Conservation (phyloP, 2,329 filamentous ascomycete species). For the Colletotrichum zoysiae region DNA sequence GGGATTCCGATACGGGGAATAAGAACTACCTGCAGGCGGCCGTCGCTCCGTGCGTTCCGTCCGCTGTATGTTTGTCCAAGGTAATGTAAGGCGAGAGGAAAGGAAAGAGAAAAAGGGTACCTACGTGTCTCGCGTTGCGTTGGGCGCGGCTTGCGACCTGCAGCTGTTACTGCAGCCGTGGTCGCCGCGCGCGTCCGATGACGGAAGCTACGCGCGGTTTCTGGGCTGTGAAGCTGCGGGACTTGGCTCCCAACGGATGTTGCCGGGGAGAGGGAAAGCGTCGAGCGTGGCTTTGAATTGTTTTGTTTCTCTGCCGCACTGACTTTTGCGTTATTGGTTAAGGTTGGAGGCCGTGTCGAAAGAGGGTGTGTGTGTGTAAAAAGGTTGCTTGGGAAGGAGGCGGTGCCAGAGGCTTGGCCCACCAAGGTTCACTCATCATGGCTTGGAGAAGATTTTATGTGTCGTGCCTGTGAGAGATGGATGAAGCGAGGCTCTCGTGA, state of each 20-base stretch:
- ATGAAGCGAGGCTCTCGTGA: neutral
- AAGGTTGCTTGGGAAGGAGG: neutral
- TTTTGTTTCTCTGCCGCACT: neutral
- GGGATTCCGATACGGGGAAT: neutral
- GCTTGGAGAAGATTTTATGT: neutral
- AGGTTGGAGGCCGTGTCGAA: neutral
- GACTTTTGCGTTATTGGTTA: neutral
- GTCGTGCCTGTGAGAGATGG: neutral
- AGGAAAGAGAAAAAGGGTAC: no score
- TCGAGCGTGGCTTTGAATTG: neutral
- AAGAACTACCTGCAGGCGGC: neutral
- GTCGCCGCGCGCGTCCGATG: constrained; percentile 2
- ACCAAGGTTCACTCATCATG: neutral
- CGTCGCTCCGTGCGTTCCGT: neutral
- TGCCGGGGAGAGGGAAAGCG: neutral
- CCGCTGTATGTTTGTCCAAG: neutral
- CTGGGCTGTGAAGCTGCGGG: neutral
- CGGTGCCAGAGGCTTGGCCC: neutral
- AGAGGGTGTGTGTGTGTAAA: neutral
- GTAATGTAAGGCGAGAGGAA: neutral
- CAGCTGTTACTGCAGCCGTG: constrained; percentile 1
- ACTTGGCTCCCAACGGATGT: neutral
- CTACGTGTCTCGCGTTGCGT: neutral
- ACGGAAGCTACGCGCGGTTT: neutral
- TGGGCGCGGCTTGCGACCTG: no score